Evolutionary conservation across 2,329 filamentous ascomycete species (phyloP), one percentile per base, ranked within the genome.

Genomic region (Trichoderma aggressivum): DNA sequence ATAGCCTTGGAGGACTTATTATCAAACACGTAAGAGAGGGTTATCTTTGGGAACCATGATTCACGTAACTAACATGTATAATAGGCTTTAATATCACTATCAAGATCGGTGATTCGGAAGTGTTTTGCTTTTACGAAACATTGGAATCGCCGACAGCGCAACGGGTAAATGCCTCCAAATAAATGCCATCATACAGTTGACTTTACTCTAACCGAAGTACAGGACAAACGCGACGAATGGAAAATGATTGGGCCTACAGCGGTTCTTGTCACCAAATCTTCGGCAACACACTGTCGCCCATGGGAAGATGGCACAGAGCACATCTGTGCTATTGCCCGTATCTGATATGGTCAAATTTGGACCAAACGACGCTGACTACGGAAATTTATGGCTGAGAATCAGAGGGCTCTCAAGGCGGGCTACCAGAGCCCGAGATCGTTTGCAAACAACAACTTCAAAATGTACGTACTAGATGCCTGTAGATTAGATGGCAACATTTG

Each of bases 171-270:
- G 7, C 4, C 30, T 21, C 32, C 10, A 18, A 18, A 39, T 16
- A 12, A 24, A 16, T 14, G 26, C 58, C 76, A 72, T n/a, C 71
- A 75, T 2, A 74, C 26, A 39, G 7, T 3, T 18, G 7, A 18
- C 1, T 5, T 21, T 21, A 11, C 4, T 47, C n/a, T 32, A 55
- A 21, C 2, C 2, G 6, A 16, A 18, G 2, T 21, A 3, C 12
- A 65, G 62, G 62, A 56, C 32, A 24, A 30, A 28, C 8, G 8
- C 1, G 47, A 11, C 16, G 7, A 28, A 21, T 65, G 63, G 63
- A 28, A 11, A 55, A 65, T 65, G 63, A 39, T 21, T 5, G 63
- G 63, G 18, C 14, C 30, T 3, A 6, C 30, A 5, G 16, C 63
- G 0, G 10, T 65, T 11, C 50, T 65, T 10, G 63, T 65, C 8